Evolutionary conservation across 129 eudicot species (phyloP), one percentile per base, ranked within the genome.

Genomic region (Tanacetum coccineum): DNA sequence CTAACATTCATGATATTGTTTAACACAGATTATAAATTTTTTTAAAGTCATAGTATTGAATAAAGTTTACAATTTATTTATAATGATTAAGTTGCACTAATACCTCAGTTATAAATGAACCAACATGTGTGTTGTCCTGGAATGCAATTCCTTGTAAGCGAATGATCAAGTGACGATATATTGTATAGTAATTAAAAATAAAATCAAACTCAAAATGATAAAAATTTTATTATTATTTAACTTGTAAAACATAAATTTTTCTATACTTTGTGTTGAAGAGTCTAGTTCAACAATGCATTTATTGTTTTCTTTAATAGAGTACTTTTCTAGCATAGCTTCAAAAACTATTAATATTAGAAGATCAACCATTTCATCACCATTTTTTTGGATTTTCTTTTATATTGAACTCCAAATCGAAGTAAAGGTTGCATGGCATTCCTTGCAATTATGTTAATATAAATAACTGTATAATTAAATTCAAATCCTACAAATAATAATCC

Each of bases 31-130:
- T n/a, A n/a, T n/a, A n/a, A n/a, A n/a, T n/a, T n/a, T n/a, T n/a
- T n/a, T n/a, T n/a, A n/a, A n/a, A n/a, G n/a, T n/a, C n/a, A n/a
- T n/a, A n/a, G n/a, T n/a, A n/a, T n/a, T n/a, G n/a, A n/a, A n/a
- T n/a, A n/a, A n/a, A n/a, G n/a, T n/a, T n/a, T n/a, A 9, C 67
- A 36, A 53, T 39, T 22, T 56, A 45, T 59, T 61, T 21, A 36
- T 57, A 40, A 44, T 61, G 40, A 40, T n/a, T n/a, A n/a, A n/a
- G n/a, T n/a, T n/a, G n/a, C n/a, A 48, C 7, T 13, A 28, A 45
- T 82, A 91, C 98, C 98, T 91, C 98, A 22, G 87, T 76, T 75
- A 91, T 91, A 80, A 91, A 91, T 70, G 87, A 88, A 80, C 98
- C 98, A 73, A 64, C 88, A 78, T 91, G 98, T 26, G 80, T 80